phyloP scores from a whole-genome alignment of 257 asterid genomes.

The Nicotiana tomentosiformis region DNA sequence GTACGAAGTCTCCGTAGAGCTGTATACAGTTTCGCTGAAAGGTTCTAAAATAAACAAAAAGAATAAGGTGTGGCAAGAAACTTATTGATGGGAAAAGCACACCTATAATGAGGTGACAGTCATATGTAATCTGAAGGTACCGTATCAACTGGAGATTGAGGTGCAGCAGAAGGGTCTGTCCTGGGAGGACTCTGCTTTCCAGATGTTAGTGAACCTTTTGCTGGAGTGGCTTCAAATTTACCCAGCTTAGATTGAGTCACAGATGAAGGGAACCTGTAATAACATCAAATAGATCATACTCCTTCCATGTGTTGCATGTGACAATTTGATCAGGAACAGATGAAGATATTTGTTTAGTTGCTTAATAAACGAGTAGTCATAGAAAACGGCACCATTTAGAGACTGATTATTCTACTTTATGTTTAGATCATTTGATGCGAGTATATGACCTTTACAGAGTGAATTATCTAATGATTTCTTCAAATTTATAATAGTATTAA shows the following conservation, averaged over 20 bases:
- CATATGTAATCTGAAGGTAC: slow-evolving; percentile 30
- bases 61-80: background rate
- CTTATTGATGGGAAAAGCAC: background rate
- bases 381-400: background rate
- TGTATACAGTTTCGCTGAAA: slow-evolving; percentile 54
- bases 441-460: background rate
- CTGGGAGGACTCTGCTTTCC: slow-evolving; percentile 39
- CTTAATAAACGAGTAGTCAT: background rate
- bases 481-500: background rate
- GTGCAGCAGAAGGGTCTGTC: slow-evolving; percentile 36
- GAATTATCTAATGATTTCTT: background rate
- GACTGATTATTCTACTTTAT: background rate
- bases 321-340: background rate
- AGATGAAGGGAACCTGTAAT: slow-evolving; percentile 60
- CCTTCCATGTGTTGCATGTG: background rate
- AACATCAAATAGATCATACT: slow-evolving; percentile 6
- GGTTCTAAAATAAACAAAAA: slow-evolving; percentile 32
- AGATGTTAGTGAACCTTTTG: slow-evolving; percentile 54
- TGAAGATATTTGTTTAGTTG: background rate
- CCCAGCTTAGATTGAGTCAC: slow-evolving; percentile 46
- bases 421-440: background rate
- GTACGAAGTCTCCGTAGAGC: slow-evolving; percentile 61
- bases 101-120: background rate
- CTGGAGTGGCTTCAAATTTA: slow-evolving; percentile 60
- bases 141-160: slow-evolving; percentile 46